Evolutionary conservation across 331 rosid species (phyloP).

Genomic region (Cydonia oblonga): DNA sequence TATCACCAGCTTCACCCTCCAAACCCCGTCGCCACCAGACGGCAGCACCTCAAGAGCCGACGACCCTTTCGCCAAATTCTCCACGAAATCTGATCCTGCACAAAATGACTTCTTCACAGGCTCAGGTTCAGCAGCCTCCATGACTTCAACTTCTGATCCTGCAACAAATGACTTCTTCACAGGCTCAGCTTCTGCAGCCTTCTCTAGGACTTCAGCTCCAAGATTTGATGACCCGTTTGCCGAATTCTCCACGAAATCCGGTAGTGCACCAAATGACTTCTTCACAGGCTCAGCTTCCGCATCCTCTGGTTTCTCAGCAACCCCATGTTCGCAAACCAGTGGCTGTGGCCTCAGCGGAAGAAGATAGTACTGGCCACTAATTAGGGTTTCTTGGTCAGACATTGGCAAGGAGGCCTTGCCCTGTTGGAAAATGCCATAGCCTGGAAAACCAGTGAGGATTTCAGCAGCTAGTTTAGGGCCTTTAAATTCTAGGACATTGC

Average conservation of each 20-base stretch:
- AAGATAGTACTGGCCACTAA: slow-evolving; percentile 45
- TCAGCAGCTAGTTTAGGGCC: slow-evolving; percentile 50
- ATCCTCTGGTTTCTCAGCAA: not conserved
- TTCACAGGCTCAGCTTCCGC: slow-evolving; percentile 6
- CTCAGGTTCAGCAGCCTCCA: slow-evolving; percentile 9
- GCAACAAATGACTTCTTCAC: not conserved
- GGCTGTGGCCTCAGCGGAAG: slow-evolving; percentile 30
- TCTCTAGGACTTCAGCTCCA: slow-evolving; percentile 17
- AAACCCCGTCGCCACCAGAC: slow-evolving; percentile 50
- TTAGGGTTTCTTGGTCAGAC: slow-evolving; percentile 25
- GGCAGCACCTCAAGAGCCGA: slow-evolving; percentile 53
- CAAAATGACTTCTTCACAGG: not conserved
- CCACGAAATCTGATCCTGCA: slow-evolving; percentile 23
- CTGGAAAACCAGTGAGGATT: slow-evolving; percentile 33
- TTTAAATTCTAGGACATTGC: slow-evolving; percentile 39
- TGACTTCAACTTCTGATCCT: not conserved
- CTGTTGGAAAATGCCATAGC: slow-evolving; percentile 43
- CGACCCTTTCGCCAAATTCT: slow-evolving; percentile 38
- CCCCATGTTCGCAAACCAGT: not conserved
- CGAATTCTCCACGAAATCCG: slow-evolving; percentile 33
- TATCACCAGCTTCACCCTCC: slow-evolving; percentile 66
- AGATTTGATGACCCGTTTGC: slow-evolving; percentile 35
- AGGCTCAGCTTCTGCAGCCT: not conserved
- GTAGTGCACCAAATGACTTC: not conserved
- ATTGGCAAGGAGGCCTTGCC: slow-evolving; percentile 39